These are phyloP conservation scores for Xerocomus nothofagi DNA, from an alignment of 1,284 basidiomycete species.

Conservation along the genomic window DNA sequence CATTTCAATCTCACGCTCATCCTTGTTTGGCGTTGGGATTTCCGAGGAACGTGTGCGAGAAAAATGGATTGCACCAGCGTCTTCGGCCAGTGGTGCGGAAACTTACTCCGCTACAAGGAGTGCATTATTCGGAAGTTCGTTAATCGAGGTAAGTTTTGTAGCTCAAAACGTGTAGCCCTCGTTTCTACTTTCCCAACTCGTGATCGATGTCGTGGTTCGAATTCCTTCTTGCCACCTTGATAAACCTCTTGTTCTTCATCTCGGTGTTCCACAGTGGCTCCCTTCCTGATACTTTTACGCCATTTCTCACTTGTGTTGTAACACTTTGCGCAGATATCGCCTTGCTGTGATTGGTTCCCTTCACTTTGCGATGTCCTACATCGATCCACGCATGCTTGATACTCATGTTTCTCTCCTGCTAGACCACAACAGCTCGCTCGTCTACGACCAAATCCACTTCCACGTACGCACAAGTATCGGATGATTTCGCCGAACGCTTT, in stretches of 20 bases:
- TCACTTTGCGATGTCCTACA: conserved; percentile 1
- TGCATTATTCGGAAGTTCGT: conserved; percentile 20
- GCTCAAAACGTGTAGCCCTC: conserved; percentile 9
- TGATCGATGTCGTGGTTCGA: background rate
- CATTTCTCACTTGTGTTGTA: background rate
- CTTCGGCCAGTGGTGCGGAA: background rate
- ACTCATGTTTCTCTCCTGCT: conserved; percentile 8
- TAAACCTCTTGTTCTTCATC: background rate
- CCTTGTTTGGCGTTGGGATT: conserved; percentile 18
- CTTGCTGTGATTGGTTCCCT: conserved; percentile 12
- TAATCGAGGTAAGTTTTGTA: conserved; percentile 20
- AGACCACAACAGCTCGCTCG: conserved; percentile 9
- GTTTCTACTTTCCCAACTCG: background rate
- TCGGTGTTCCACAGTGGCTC: background rate
- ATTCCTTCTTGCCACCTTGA: background rate
- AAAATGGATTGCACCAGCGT: background rate
- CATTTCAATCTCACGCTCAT: conserved; percentile 16
- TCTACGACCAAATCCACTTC: conserved; percentile 22
- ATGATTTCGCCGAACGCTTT: conserved; percentile 35
- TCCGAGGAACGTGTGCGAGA: background rate
- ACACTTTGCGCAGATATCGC: conserved; percentile 15
- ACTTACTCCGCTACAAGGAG: conserved; percentile 8
- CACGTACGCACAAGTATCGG: conserved; percentile 6
- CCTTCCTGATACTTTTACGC: background rate
- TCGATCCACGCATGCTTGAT: conserved; percentile 6